These are phyloP conservation scores for Pythium plurisporium DNA, from an alignment of 352 stramenopile genomes.

Conservation along the genomic window DNA sequence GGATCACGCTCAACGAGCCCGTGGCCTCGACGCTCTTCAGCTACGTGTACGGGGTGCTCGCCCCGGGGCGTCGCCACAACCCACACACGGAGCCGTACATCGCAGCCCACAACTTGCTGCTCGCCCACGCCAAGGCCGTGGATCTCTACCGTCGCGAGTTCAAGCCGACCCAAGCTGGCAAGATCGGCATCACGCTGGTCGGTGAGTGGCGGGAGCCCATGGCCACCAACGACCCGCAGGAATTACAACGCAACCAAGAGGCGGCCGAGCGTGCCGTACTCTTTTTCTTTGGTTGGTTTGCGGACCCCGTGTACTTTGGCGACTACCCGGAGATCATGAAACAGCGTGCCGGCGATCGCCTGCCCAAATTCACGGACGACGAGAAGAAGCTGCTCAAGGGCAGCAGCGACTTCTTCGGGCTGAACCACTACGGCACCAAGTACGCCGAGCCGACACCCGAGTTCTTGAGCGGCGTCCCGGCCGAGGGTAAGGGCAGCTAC, in stretches of 20 bases:
- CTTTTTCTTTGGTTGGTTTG: conserved; percentile 69
- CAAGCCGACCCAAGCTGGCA: conserved; percentile 36
- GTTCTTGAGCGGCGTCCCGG: conserved; percentile 34
- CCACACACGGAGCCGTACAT: conserved; percentile 31
- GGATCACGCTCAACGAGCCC: conserved; percentile 88
- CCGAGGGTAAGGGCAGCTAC: conserved; percentile 15
- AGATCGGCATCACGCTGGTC: conserved; percentile 92
- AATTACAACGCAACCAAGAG: conserved; percentile 51
- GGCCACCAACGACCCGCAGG: conserved; percentile 35
- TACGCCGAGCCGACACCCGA: conserved; percentile 44
- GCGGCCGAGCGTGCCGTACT: neutral
- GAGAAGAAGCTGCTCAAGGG: conserved; percentile 73
- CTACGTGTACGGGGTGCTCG: conserved; percentile 62
- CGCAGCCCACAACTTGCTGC: conserved; percentile 83
- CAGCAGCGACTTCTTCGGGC: conserved; percentile 91
- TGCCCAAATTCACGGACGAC: conserved; percentile 87
- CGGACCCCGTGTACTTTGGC: conserved; percentile 89
- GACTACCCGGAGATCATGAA: conserved; percentile 93
- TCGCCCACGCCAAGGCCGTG: conserved; percentile 84
- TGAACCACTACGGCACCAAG: conserved; percentile 92
- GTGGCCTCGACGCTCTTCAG: conserved; percentile 42
- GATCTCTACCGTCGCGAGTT: conserved; percentile 63
- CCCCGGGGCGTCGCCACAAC: conserved; percentile 34
- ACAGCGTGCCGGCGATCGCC: conserved; percentile 63
- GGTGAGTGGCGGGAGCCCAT: conserved; percentile 87